These are phyloP conservation scores for Capronia americana DNA, from an alignment of 2,329 filamentous ascomycete genomes.

Conservation along the genomic window DNA sequence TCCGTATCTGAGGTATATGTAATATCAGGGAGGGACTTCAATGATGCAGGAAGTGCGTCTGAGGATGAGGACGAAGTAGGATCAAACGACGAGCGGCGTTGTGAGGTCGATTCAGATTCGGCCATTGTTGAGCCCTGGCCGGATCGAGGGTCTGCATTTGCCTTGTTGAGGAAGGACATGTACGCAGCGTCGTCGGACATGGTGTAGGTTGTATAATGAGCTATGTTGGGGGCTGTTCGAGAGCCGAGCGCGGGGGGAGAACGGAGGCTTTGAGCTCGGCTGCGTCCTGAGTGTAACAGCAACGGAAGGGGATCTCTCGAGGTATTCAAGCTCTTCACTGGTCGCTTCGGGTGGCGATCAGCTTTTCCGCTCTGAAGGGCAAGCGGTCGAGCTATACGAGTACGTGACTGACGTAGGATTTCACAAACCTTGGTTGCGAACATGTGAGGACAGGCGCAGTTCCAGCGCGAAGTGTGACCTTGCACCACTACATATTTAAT, in stretches of 20 bases:
- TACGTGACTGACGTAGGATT: neutral
- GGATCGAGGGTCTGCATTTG: constrained; percentile 69
- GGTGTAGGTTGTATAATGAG: constrained; percentile 23
- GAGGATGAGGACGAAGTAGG: constrained; percentile 30
- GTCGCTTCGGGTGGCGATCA: neutral
- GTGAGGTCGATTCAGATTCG: constrained; percentile 33
- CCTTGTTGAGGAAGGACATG: constrained; percentile 83
- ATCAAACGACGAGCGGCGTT: constrained; percentile 31
- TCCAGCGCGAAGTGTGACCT: neutral
- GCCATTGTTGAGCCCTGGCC: constrained; percentile 38
- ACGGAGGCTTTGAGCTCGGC: neutral
- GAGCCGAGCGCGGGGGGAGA: neutral
- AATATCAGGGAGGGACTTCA: constrained; percentile 66
- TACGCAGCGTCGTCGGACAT: constrained; percentile 78
- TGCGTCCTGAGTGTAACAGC: neutral
- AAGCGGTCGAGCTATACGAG: neutral
- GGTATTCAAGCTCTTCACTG: neutral
- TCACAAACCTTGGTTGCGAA: neutral
- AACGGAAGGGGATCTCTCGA: neutral
- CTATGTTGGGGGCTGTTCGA: neutral
- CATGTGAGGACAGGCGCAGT: neutral
- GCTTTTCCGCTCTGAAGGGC: neutral
- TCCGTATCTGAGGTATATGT: constrained; percentile 73
- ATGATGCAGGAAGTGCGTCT: constrained; percentile 49
- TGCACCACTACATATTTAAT: neutral